These are phyloP conservation scores for Macrophomina pseudophaseolina DNA, from an alignment of 2,329 filamentous ascomycete species.

Conservation along the genomic window DNA sequence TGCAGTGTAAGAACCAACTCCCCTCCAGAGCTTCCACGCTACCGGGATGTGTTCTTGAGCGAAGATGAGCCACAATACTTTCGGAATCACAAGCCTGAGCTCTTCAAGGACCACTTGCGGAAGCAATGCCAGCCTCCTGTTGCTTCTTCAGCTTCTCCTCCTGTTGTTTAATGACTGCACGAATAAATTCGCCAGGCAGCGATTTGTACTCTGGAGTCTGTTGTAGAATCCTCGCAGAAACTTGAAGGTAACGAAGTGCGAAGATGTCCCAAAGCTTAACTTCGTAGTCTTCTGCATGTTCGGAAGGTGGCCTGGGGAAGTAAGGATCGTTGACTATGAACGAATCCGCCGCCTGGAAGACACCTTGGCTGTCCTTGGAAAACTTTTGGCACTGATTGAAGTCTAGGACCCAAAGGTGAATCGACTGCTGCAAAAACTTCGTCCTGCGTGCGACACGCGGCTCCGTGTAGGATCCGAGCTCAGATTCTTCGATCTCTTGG, in stretches of 20 bases:
- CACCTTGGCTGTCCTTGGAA: conserved; percentile 47
- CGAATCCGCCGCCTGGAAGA: conserved; percentile 49
- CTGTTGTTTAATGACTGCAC: background rate
- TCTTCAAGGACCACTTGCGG: too few relatives aligned
- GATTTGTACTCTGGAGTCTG: background rate
- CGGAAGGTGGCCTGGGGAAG: conserved; percentile 50
- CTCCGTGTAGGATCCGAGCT: background rate
- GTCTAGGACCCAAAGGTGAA: conserved; percentile 55
- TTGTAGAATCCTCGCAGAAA: background rate
- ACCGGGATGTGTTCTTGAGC: too few relatives aligned
- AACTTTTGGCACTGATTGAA: conserved; percentile 63
- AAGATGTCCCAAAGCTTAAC: background rate
- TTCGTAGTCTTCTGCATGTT: background rate
- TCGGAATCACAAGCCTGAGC: too few relatives aligned
- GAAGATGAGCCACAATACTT: too few relatives aligned
- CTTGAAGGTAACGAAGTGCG: background rate
- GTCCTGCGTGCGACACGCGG: background rate
- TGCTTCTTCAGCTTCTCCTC: background rate
- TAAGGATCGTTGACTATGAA: conserved; percentile 60
- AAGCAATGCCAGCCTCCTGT: background rate
- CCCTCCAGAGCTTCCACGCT: too few relatives aligned
- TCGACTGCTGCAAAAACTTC: background rate
- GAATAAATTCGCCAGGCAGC: background rate
- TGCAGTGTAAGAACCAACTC: too few relatives aligned
- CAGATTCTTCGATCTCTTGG: background rate